These are phyloP conservation scores for Exophiala sp. DNA, from an alignment of 2,329 filamentous ascomycete genomes.

Conservation along the genomic window DNA sequence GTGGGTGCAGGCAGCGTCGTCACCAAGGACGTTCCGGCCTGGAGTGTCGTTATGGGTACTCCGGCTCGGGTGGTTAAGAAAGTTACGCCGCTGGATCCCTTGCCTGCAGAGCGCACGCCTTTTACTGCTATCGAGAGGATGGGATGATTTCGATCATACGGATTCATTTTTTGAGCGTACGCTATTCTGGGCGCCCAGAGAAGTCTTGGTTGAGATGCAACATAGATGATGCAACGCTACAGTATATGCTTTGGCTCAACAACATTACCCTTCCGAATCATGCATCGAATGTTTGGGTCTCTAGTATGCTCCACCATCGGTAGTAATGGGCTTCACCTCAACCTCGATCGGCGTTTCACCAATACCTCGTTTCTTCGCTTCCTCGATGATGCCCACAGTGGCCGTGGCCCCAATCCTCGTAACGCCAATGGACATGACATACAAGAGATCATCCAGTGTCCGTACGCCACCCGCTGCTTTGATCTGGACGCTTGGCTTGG, in stretches of 20 bases:
- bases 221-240: not conserved
- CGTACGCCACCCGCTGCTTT: slow-evolving; percentile 59
- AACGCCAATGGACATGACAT: slow-evolving; percentile 54
- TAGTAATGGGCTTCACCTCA: not conserved
- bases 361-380: slow-evolving; percentile 52
- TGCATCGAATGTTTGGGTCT: not conserved
- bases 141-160: no score
- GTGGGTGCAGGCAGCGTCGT: slow-evolving; percentile 41
- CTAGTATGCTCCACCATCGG: not conserved
- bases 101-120: slow-evolving; percentile 21
- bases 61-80: slow-evolving; percentile 36
- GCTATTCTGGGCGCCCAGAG: no score
- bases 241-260: not conserved
- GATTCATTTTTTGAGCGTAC: no score
- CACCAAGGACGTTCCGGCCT: slow-evolving; percentile 37
- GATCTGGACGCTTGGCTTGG: slow-evolving; percentile 47
- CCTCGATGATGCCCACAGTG: slow-evolving; percentile 54
- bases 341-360: slow-evolving; percentile 31
- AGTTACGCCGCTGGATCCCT: slow-evolving; percentile 3
- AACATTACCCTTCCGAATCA: not conserved
- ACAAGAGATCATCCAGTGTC: slow-evolving; percentile 55
- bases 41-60: slow-evolving; percentile 37
- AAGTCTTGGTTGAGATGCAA: not conserved
- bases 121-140: no score
- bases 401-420: slow-evolving; percentile 56